A percentile compares a stretch with the other conserved stretches of the same genome.
Conservation (phyloP, 1,139 yeast genomes). For the Candida sanyaensis region DNA sequence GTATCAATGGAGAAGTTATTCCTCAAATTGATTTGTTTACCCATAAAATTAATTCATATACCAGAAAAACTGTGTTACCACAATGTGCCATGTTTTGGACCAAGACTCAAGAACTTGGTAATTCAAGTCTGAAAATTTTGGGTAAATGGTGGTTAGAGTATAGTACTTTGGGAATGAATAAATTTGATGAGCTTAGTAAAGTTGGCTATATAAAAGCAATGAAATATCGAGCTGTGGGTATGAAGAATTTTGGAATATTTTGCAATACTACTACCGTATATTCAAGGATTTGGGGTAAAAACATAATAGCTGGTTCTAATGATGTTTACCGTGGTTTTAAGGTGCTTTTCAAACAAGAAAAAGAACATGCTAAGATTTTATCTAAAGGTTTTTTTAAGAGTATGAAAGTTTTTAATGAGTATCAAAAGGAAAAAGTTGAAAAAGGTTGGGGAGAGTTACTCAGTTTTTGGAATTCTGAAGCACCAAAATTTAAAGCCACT, state of each 20-base stretch:
- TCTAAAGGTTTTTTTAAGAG: neutral
- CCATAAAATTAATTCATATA: neutral
- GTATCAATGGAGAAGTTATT: neutral
- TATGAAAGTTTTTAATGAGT: neutral
- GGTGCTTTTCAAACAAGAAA: neutral
- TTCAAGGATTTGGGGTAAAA: neutral
- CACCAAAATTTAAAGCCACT: conserved; percentile 4
- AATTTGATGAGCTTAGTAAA: neutral
- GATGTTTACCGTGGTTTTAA: neutral
- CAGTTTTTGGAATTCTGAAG: neutral
- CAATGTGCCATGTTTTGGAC: neutral
- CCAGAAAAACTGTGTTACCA: neutral
- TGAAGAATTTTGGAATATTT: neutral
- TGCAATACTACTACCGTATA: neutral
- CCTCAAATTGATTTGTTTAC: neutral
- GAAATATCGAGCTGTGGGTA: conserved; percentile 2
- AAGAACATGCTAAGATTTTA: neutral
- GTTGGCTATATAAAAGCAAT: conserved; percentile 2
- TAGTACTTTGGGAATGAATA: conserved; percentile 1
- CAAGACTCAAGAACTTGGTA: neutral
- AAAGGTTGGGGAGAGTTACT: conserved; percentile 1
- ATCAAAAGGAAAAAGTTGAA: neutral
- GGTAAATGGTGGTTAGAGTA: conserved; percentile 2
- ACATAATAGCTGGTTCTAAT: neutral
- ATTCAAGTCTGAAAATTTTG: neutral